Percentiles rank a stretch among this genome's conserved stretches.
Evolutionary conservation across 345 rosid genomes (phyloP).

Genomic region (Laguncularia racemosa): DNA sequence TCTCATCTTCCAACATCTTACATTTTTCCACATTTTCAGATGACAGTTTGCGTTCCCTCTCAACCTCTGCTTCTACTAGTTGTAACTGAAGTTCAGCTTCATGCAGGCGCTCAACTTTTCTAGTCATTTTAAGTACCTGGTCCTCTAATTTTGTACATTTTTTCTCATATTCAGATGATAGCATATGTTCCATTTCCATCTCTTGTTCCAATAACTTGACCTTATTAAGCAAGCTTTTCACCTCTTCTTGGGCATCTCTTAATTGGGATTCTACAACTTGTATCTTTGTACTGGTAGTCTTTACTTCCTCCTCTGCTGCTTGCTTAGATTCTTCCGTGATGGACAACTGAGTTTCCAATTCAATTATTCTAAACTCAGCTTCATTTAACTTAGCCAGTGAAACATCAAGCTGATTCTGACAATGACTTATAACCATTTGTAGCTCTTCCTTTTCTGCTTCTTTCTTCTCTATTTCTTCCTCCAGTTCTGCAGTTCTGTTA

Average conservation of each 20-base stretch:
- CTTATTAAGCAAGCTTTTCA: constrained; percentile 34
- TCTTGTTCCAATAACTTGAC: constrained; percentile 37
- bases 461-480: constrained; percentile 44
- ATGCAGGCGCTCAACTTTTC: constrained; percentile 29
- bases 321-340: constrained; percentile 21
- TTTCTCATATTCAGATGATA: not conserved
- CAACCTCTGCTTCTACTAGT: not conserved
- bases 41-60: not conserved
- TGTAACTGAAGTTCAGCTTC: constrained; percentile 18
- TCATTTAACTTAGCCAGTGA: constrained; percentile 35
- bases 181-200: constrained; percentile 6
- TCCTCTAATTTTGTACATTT: constrained; percentile 36
- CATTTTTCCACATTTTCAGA: not conserved
- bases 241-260: constrained; percentile 40
- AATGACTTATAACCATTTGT: constrained; percentile 36
- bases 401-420: constrained; percentile 36
- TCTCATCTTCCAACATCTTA: constrained; percentile 19
- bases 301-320: constrained; percentile 41
- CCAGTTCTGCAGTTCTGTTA: constrained; percentile 46
- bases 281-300: constrained; percentile 27
- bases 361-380: constrained; percentile 17
- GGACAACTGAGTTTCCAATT: not conserved
- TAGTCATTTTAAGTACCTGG: constrained; percentile 46
- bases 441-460: constrained; percentile 51
- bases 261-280: constrained; percentile 48